Evolutionary conservation across 2,329 filamentous ascomycete genomes (phyloP).

Genomic region (Proliferodiscus dingleyae): DNA sequence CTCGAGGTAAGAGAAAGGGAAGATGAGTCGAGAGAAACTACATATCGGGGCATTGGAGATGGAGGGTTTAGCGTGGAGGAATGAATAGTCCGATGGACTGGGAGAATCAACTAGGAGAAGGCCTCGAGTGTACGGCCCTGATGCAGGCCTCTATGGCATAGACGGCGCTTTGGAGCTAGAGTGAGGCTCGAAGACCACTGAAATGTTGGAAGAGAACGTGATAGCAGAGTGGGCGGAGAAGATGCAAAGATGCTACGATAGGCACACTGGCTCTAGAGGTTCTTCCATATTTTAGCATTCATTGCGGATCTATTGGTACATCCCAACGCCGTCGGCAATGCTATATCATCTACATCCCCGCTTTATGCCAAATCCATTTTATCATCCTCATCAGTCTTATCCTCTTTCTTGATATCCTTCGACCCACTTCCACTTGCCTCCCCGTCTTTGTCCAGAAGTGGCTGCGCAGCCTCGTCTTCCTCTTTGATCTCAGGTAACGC

Average conservation of each 20-base stretch:
- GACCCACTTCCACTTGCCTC: conserved; percentile 57
- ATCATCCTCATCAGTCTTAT: conserved; percentile 56
- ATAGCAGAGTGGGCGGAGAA: too few relatives aligned
- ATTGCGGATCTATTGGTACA: conserved; percentile 31
- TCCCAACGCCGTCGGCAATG: conserved; percentile 32
- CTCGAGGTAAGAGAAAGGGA: conserved; percentile 42
- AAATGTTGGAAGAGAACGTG: too few relatives aligned
- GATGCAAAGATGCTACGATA: conserved; percentile 1
- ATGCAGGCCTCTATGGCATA: too few relatives aligned
- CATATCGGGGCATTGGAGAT: background rate
- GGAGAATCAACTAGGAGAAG: too few relatives aligned
- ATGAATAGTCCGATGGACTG: too few relatives aligned
- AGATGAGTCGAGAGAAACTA: conserved; percentile 12
- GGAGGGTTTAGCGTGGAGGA: background rate
- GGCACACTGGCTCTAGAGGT: conserved; percentile 6
- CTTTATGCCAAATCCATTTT: conserved; percentile 88
- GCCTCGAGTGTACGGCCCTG: too few relatives aligned
- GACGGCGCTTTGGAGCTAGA: too few relatives aligned
- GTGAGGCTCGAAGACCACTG: too few relatives aligned
- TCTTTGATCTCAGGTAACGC: conserved; percentile 79
- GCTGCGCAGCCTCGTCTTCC: conserved; percentile 63
- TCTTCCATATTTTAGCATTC: conserved; percentile 9
- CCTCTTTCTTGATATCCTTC: conserved; percentile 34
- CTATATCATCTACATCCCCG: conserved; percentile 15
- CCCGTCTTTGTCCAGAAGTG: conserved; percentile 58